Conservation (phyloP, 768 basidiomycete genomes). For the Phylloporus scabripes region DNA sequence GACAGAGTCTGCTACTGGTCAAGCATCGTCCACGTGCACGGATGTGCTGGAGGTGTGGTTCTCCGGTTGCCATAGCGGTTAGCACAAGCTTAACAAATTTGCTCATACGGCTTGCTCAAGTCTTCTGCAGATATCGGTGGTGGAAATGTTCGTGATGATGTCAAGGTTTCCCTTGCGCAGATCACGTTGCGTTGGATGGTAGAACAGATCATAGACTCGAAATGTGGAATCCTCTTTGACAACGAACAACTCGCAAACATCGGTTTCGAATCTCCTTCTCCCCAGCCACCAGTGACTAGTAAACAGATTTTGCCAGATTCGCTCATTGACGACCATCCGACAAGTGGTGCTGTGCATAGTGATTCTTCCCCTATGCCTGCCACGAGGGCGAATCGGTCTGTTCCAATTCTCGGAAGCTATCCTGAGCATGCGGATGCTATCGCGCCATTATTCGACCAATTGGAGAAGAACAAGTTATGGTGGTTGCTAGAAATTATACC, state of each 20-base stretch:
- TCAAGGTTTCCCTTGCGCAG: constrained; percentile 42
- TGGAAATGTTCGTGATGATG: constrained; percentile 44
- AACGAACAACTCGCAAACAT: constrained; percentile 39
- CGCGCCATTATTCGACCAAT: constrained; percentile 49
- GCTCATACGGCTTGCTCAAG: neutral
- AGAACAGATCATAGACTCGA: constrained; percentile 50
- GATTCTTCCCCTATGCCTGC: no score
- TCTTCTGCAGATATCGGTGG: constrained; percentile 60
- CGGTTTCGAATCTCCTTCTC: constrained; percentile 28
- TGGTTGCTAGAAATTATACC: constrained; percentile 72
- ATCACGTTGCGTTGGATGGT: constrained; percentile 79
- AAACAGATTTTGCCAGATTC: no score
- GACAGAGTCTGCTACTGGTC: neutral
- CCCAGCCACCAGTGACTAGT: constrained; percentile 5
- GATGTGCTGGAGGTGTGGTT: constrained; percentile 83
- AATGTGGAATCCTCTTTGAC: constrained; percentile 60
- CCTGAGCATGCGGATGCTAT: constrained; percentile 30
- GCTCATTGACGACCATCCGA: no score
- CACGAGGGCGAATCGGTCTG: neutral
- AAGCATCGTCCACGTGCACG: constrained; percentile 11
- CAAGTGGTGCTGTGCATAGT: no score
- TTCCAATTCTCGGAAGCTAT: neutral
- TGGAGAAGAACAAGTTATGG: constrained; percentile 47
- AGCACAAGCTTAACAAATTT: constrained; percentile 15
- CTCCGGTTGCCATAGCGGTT: constrained; percentile 64